Evolutionary conservation across 148 eudicot genomes (phyloP).

Genomic region (Persicaria maculosa): DNA sequence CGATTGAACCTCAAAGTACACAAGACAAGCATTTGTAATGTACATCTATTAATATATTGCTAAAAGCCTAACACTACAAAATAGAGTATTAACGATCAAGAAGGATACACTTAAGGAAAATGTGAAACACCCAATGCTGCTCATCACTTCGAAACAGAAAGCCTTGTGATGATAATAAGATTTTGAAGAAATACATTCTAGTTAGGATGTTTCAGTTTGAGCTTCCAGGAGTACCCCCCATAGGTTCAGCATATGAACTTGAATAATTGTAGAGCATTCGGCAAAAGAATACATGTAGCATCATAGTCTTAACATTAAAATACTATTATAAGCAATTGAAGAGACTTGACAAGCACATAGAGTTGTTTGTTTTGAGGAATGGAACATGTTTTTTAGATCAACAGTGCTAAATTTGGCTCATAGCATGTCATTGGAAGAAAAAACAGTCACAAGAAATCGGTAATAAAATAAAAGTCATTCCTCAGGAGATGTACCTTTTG

Average conservation of each 20-base stretch:
- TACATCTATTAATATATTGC: background rate
- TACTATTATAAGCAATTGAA: background rate
- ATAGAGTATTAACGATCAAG: background rate
- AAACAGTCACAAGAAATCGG: background rate
- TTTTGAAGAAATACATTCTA: background rate
- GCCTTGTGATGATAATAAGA: background rate
- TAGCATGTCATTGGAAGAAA: background rate
- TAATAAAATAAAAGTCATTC: background rate
- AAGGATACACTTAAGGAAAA: background rate
- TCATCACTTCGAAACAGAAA: background rate
- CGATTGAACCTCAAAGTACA: background rate
- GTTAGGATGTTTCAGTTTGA: background rate
- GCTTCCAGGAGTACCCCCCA: background rate
- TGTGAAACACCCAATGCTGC: background rate
- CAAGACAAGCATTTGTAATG: background rate
- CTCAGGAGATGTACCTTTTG: constrained; percentile 53
- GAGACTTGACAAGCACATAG: background rate
- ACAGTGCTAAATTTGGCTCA: background rate
- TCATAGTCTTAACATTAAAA: background rate
- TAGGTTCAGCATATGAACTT: background rate
- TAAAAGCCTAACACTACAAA: background rate
- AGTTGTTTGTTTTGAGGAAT: background rate
- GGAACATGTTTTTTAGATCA: background rate
- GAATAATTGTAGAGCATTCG: background rate
- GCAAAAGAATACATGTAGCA: background rate